These are phyloP conservation scores for Amborella trichopoda DNA, from an alignment of 164 flowering plant genomes.

Conservation along the genomic window DNA sequence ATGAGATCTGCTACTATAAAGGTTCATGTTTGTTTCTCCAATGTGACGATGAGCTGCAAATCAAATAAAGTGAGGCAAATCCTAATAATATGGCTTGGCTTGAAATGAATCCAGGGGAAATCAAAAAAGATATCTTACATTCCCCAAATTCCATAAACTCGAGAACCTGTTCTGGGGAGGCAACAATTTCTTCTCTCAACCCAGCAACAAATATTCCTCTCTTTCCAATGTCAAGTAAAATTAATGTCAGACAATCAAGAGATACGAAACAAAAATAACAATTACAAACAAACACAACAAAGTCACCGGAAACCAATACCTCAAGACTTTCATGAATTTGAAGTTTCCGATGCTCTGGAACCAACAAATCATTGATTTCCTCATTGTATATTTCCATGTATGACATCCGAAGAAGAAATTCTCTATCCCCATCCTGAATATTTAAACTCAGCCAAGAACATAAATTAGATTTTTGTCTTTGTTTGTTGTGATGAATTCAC, in stretches of 20 bases:
- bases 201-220: slow-evolving; percentile 97
- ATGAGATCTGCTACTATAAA: slow-evolving; percentile 89
- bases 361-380: slow-evolving; percentile 87
- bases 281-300: neutral
- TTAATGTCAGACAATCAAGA: neutral
- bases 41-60: slow-evolving; percentile 91
- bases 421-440: slow-evolving; percentile 59
- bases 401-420: slow-evolving; percentile 90
- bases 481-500: no score
- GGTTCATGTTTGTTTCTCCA: slow-evolving; percentile 98
- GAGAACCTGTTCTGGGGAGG: slow-evolving; percentile 82
- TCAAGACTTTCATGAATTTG: slow-evolving; percentile 92
- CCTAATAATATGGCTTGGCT: neutral
- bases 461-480: no score
- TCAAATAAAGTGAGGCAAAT: neutral
- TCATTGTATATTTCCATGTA: slow-evolving; percentile 97
- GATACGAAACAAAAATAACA: neutral
- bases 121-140: slow-evolving; percentile 24
- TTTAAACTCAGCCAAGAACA: no score
- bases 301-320: slow-evolving; percentile 37
- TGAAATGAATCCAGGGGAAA: slow-evolving; percentile 1
- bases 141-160: slow-evolving; percentile 90
- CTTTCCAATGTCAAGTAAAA: slow-evolving; percentile 19
- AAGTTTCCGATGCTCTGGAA: slow-evolving; percentile 80
- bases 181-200: slow-evolving; percentile 91